Percentiles rank a stretch among this genome's conserved stretches.
phyloP scores from a whole-genome alignment of 306 rosid genomes.

The Cucurbita pepo region DNA sequence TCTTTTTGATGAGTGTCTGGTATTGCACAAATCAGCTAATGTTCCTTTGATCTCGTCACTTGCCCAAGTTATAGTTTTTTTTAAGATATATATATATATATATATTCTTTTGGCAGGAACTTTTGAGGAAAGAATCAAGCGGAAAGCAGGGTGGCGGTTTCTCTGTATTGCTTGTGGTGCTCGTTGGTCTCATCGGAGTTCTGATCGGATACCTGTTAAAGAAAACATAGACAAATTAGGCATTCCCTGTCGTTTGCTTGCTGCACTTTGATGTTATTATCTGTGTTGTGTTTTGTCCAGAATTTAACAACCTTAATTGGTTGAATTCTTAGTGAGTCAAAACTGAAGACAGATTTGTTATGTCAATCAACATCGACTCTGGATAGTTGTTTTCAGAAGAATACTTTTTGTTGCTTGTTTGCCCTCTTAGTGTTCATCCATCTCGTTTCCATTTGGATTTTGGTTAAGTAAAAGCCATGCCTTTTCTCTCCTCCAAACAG shows the following conservation, averaged over 20 bases:
- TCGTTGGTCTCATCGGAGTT: conserved; percentile 25
- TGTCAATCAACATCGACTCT: neutral
- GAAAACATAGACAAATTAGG: conserved; percentile 9
- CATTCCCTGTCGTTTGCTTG: neutral
- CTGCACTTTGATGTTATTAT: conserved; percentile 3
- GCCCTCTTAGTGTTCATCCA: neutral
- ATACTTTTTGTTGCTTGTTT: neutral
- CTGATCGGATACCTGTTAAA: conserved; percentile 21
- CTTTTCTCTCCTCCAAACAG: neutral
- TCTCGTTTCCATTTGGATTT: neutral
- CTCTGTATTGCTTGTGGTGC: conserved; percentile 20
- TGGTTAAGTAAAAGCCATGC: neutral
- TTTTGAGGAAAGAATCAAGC: conserved; percentile 15
- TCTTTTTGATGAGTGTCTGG: neutral
- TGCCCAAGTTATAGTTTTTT: neutral
- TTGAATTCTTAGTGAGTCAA: neutral
- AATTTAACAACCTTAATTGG: neutral
- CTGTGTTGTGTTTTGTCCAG: neutral
- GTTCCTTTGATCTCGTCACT: neutral
- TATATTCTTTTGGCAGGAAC: conserved; percentile 13
- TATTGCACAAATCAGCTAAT: neutral
- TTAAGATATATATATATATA: too few species aligned
- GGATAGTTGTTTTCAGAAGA: neutral
- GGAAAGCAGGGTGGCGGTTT: conserved; percentile 10
- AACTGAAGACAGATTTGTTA: neutral